phyloP scores from a whole-genome alignment of 164 flowering plant species.

The Sextonia rubra region DNA sequence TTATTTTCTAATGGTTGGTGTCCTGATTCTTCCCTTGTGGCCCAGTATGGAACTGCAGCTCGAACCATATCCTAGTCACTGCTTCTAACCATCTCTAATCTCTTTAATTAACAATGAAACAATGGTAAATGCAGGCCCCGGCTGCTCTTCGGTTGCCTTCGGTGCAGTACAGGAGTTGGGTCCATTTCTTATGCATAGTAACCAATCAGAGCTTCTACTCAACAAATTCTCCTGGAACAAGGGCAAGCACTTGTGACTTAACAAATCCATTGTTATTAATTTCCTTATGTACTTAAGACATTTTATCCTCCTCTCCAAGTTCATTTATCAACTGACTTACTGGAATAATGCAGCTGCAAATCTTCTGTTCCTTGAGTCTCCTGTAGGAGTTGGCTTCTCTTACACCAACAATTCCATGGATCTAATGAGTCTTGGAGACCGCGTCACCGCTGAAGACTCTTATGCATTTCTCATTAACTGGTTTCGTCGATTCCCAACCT shows the following conservation, averaged over 20 bases:
- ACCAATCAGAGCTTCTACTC: constrained; percentile 27
- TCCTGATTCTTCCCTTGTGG: no score
- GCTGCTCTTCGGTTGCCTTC: constrained; percentile 60
- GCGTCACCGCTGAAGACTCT: constrained; percentile 45
- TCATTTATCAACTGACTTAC: no score
- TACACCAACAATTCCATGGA: constrained; percentile 48
- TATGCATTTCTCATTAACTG: constrained; percentile 43
- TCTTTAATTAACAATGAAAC: background rate
- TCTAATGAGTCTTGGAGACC: constrained; percentile 38
- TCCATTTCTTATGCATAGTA: constrained; percentile 41
- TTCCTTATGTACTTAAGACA: no score
- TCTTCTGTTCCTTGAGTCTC: constrained; percentile 54
- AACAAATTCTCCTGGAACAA: constrained; percentile 59
- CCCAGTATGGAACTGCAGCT: no score
- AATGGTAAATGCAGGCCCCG: constrained; percentile 71
- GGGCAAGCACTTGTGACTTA: constrained; percentile 25
- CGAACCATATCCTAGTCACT: no score
- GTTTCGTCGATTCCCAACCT: constrained; percentile 48
- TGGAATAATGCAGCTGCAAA: constrained; percentile 60
- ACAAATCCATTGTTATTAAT: background rate
- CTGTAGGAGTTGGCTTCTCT: constrained; percentile 61
- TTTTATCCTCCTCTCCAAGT: no score
- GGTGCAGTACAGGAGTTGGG: constrained; percentile 67
- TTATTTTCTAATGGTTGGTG: no score
- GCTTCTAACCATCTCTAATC: no score